phyloP scores from a whole-genome alignment of 2,329 filamentous ascomycete species.

The Aspergillus sp. region DNA sequence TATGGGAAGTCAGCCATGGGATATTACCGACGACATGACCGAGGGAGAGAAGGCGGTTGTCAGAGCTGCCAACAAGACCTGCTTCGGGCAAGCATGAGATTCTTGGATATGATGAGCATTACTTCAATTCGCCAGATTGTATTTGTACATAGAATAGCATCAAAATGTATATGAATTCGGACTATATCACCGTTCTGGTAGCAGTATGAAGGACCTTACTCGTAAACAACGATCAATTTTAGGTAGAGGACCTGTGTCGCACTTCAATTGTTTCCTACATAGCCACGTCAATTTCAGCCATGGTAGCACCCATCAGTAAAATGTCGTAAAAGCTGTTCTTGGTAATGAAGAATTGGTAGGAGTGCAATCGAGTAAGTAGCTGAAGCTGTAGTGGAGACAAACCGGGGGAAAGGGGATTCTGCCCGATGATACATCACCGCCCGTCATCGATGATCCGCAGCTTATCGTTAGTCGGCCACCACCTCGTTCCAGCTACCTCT shows the following conservation, averaged over 20 bases:
- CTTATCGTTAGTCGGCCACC: not conserved
- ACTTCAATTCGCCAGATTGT: not conserved
- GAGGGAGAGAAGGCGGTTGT: constrained; percentile 55
- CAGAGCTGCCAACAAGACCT: constrained; percentile 55
- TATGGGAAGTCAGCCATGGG: constrained; percentile 52
- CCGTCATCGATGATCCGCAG: not conserved
- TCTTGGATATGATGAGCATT: not conserved
- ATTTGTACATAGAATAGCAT: not conserved
- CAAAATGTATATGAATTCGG: not conserved
- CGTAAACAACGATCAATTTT: too few species aligned
- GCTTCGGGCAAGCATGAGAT: constrained; percentile 42
- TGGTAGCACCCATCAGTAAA: too few species aligned
- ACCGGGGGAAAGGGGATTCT: not conserved
- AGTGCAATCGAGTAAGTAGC: not conserved
- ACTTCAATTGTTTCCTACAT: too few species aligned
- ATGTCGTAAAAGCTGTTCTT: too few species aligned
- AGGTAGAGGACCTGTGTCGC: too few species aligned
- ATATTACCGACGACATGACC: constrained; percentile 48
- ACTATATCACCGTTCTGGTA: not conserved
- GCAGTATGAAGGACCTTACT: too few species aligned
- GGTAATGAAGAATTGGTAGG: too few species aligned
- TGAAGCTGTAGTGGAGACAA: not conserved
- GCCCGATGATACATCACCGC: not conserved
- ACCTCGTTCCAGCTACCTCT: not conserved
- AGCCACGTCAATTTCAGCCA: too few species aligned